Conservation (phyloP, 495 filamentous ascomycete species). For the Aspergillus leporis region DNA sequence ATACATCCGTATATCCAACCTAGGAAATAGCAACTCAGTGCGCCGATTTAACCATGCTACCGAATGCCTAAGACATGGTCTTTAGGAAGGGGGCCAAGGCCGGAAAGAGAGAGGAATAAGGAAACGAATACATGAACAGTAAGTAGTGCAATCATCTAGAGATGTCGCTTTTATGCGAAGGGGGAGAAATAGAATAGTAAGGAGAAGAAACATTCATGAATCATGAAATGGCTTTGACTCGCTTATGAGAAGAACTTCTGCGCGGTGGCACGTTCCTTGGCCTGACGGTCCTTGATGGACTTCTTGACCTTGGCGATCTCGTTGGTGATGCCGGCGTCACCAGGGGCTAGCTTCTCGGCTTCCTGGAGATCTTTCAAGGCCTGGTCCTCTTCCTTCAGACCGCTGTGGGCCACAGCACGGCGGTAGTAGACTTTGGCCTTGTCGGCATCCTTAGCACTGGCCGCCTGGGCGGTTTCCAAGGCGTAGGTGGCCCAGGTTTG, state of each 20-base stretch:
- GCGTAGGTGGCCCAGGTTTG: slow-evolving; percentile 70
- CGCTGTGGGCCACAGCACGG: slow-evolving; percentile 69
- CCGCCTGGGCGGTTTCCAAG: slow-evolving; percentile 58
- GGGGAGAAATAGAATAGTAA: slow-evolving; percentile 4
- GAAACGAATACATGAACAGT: slow-evolving; percentile 1
- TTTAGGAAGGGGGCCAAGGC: neutral
- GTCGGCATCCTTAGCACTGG: slow-evolving; percentile 68
- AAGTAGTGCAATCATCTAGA: neutral
- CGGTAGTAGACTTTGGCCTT: slow-evolving; percentile 87
- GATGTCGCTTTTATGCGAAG: slow-evolving; percentile 16
- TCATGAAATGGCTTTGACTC: slow-evolving; percentile 29
- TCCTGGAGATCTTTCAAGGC: slow-evolving; percentile 76
- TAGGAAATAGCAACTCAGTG: slow-evolving; percentile 11
- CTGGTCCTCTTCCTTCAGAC: slow-evolving; percentile 81
- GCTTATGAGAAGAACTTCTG: slow-evolving; percentile 77
- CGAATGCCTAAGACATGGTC: slow-evolving; percentile 9
- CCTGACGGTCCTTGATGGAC: slow-evolving; percentile 65
- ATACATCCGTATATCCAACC: neutral
- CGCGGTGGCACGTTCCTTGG: slow-evolving; percentile 87
- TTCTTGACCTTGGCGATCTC: slow-evolving; percentile 78
- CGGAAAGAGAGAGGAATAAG: neutral
- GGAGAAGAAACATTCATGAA: slow-evolving; percentile 18
- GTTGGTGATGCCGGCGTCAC: slow-evolving; percentile 71
- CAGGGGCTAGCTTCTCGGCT: slow-evolving; percentile 72
- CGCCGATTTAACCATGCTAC: slow-evolving; percentile 19